Conservation (phyloP, 495 filamentous ascomycete genomes). For the Trichoderma orchidacearum region DNA sequence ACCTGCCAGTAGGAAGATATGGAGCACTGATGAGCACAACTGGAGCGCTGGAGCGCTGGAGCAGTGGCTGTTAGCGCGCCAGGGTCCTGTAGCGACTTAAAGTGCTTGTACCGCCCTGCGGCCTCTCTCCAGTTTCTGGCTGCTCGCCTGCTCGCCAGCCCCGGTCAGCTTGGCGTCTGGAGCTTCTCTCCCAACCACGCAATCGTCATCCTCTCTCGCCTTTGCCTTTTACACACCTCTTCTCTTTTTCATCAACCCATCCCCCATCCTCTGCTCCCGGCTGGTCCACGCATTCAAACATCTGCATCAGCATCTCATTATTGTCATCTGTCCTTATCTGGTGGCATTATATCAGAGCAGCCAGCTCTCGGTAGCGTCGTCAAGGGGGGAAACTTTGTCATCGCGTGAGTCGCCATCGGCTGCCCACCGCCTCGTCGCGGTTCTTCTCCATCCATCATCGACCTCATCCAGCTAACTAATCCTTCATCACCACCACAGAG, state of each 20-base stretch:
- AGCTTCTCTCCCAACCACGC: not conserved
- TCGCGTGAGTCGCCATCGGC: not conserved
- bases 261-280: not conserved
- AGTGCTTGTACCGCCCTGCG: too few species aligned
- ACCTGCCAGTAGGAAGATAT: too few species aligned
- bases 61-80: too few species aligned
- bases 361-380: not conserved
- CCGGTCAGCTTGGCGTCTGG: not conserved
- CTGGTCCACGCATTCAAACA: not conserved
- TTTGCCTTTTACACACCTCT: constrained; percentile 1
- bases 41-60: too few species aligned
- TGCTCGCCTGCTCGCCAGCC: not conserved
- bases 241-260: constrained; percentile 1
- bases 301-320: not conserved
- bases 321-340: not conserved
- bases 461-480: not conserved
- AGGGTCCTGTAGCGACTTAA: too few species aligned
- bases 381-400: not conserved
- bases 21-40: too few species aligned
- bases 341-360: not conserved
- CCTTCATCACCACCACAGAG: constrained; percentile 1
- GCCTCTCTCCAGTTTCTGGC: not conserved
- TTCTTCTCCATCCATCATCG: constrained; percentile 3
- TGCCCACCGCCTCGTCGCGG: not conserved
- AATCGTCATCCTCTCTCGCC: constrained; percentile 3